Percentiles rank a stretch among this genome's conserved stretches.
phyloP scores from a whole-genome alignment of 1,284 basidiomycete genomes.

The Ceratobasidium theobromae region DNA sequence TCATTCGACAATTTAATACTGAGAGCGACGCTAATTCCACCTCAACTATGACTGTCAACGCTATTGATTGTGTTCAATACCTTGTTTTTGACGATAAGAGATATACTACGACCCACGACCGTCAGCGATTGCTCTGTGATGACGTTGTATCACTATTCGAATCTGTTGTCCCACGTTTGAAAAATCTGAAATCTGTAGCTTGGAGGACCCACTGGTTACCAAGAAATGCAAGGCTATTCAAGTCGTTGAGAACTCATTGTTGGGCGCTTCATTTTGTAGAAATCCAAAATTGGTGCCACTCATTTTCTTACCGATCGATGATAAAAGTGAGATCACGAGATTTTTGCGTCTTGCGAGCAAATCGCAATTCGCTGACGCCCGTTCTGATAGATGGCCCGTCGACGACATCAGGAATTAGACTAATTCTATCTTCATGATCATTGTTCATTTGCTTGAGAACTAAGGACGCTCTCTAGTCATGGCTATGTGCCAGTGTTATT shows the following conservation, averaged over 20 bases:
- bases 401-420: too few species aligned
- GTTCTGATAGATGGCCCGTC: too few species aligned
- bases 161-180: slow-evolving; percentile 3
- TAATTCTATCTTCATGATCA: too few species aligned
- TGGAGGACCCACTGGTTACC: slow-evolving; percentile 27
- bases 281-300: not conserved
- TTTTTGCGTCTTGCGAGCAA: too few species aligned
- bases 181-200: not conserved
- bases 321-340: too few species aligned
- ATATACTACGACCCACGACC: not conserved
- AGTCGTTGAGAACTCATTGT: not conserved
- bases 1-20: not conserved
- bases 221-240: slow-evolving; percentile 12
- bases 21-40: not conserved
- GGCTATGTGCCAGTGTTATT: too few species aligned
- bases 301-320: too few species aligned
- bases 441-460: too few species aligned
- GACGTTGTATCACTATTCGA: not conserved
- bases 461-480: too few species aligned
- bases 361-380: too few species aligned
- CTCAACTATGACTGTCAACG: not conserved
- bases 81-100: slow-evolving; percentile 18
- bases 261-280: not conserved
- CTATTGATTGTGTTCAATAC: not conserved
- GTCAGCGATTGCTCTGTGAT: slow-evolving; percentile 10